Conservation (phyloP, 306 rosid species). For the Begonia masoniana region DNA sequence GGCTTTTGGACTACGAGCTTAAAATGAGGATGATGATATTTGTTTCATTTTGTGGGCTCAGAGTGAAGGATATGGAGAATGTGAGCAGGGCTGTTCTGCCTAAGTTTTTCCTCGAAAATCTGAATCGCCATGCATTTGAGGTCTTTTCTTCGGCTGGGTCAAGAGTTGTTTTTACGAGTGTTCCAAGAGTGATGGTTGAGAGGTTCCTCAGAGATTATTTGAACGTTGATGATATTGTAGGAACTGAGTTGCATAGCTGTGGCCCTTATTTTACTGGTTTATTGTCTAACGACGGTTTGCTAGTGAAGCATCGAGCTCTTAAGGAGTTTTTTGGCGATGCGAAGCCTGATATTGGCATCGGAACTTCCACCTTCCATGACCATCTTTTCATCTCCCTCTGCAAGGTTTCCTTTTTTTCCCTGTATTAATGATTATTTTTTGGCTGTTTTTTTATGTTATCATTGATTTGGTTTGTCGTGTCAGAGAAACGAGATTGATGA, state of each 20-base stretch:
- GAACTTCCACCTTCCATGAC: constrained; percentile 44
- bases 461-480: no score
- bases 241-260: constrained; percentile 51
- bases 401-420: constrained; percentile 29
- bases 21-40: constrained; percentile 49
- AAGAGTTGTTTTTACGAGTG: constrained; percentile 47
- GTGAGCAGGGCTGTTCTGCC: constrained; percentile 60
- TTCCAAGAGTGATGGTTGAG: constrained; percentile 78
- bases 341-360: constrained; percentile 67
- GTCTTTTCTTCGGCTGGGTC: constrained; percentile 37
- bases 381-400: constrained; percentile 58
- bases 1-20: constrained; percentile 36
- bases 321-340: constrained; percentile 53
- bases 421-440: neutral
- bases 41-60: constrained; percentile 55
- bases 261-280: constrained; percentile 61
- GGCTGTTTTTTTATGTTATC: no score
- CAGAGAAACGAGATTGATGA: no score
- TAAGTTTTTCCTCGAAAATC: constrained; percentile 71
- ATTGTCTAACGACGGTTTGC: constrained; percentile 33
- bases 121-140: constrained; percentile 41
- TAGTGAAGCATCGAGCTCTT: constrained; percentile 55
- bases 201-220: constrained; percentile 61
- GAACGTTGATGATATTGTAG: constrained; percentile 42
- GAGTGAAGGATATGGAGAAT: constrained; percentile 36